Evolutionary conservation across 352 stramenopile species (phyloP), one percentile per base, ranked within the genome.

Genomic region (Globisporangium emineosum): DNA sequence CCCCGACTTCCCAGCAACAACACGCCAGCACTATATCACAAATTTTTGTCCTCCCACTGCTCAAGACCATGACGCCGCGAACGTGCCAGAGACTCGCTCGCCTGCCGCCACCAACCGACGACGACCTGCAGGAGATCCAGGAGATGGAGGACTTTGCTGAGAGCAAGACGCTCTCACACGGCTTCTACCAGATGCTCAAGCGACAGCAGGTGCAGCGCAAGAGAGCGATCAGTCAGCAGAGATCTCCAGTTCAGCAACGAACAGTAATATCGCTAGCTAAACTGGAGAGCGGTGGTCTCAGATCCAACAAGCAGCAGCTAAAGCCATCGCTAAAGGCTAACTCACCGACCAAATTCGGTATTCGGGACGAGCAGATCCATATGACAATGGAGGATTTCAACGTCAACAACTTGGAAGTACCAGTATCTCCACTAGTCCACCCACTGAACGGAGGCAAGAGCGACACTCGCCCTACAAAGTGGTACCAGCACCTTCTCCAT

Each of bases 11-110:
- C 15, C 37, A 45, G 7, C 40, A 25, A 0, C 33, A 59, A 4
- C 19, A 33, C 2, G 5, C 0, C 21, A n/a, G 49, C 17, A 25
- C 13, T 15, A 30, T n/a, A 13, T 10, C n/a, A 10, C 23, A 57
- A 42, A 6, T 3, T 51, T 9, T 9, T 73, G 5, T 72, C 9
- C 62, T 87, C 1, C 81, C 81, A 13, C 35, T 88, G 12, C 60
- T 90, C 23, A 77, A 61, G 37, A 84, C 71, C 7, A 70, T 90
- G 21, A 83, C 78, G 1, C 78, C 81, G 17, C 60, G 77, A 55
- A 87, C 75, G n/a, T 72, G 69, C 33, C 66, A 73, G 23, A 68
- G 66, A 5, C 66, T 90, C 12, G 71, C 77, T 5, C 71, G 72
- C 0, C 47, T 90, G 3, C 77, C 81, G 2, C 61, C 77, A 25